These are phyloP conservation scores for Plasmopara halstedii DNA, from an alignment of 352 stramenopile species.

Conservation along the genomic window DNA sequence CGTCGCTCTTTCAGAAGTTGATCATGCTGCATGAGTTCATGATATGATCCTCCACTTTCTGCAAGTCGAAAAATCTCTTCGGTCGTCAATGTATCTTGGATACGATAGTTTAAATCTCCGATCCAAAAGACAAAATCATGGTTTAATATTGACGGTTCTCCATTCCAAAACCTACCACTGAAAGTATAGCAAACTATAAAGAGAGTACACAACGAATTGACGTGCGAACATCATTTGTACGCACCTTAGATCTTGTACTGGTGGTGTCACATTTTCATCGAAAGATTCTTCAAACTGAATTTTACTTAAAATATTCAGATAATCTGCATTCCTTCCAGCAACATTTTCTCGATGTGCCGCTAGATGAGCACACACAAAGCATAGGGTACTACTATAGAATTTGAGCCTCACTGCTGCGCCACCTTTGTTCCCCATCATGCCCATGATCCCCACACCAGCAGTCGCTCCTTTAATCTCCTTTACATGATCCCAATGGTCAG, in stretches of 20 bases:
- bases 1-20: constrained; percentile 66
- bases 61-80: constrained; percentile 67
- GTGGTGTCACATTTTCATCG: constrained; percentile 8
- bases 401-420: constrained; percentile 92
- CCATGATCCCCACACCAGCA: constrained; percentile 97
- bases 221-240: background rate
- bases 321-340: constrained; percentile 94
- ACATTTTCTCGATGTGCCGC: constrained; percentile 98
- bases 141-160: constrained; percentile 83
- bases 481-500: constrained; percentile 59
- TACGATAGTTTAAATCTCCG: constrained; percentile 89
- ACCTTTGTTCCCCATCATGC: constrained; percentile 99
- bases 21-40: constrained; percentile 37
- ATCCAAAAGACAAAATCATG: constrained; percentile 99
- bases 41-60: constrained; percentile 30
- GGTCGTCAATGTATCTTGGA: constrained; percentile 64
- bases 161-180: constrained; percentile 35
- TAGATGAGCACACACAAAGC: constrained; percentile 98
- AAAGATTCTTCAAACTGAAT: constrained; percentile 83
- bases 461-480: constrained; percentile 86
- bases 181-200: background rate
- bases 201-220: background rate
- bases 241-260: constrained; percentile 26
- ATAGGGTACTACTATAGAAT: constrained; percentile 97
- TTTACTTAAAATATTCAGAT: constrained; percentile 96